phyloP scores from a whole-genome alignment of 805 yeast genomes.

The Candida oleophila region DNA sequence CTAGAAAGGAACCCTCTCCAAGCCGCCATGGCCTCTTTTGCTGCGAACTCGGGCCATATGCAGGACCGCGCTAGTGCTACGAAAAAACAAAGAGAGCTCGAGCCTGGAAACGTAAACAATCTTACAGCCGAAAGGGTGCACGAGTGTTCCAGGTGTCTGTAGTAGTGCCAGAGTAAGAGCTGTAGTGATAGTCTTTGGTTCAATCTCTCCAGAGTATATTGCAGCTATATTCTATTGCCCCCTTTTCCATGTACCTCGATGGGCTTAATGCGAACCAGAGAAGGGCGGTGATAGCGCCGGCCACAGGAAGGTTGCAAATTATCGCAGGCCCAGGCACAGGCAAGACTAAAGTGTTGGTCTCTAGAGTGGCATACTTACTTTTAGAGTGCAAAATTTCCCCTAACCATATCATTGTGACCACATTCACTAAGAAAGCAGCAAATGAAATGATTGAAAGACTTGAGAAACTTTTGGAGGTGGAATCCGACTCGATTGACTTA shows the following conservation, averaged over 20 bases:
- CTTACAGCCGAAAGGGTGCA: too few relatives aligned
- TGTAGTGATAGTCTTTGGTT: too few relatives aligned
- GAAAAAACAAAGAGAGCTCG: too few relatives aligned
- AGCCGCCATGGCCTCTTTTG: too few relatives aligned
- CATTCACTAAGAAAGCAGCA: conserved; percentile 93
- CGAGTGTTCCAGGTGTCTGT: too few relatives aligned
- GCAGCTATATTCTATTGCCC: background rate
- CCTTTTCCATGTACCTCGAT: conserved; percentile 6
- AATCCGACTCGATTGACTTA: conserved; percentile 24
- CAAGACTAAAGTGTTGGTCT: conserved; percentile 79
- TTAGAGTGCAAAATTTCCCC: conserved; percentile 54
- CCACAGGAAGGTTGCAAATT: conserved; percentile 43
- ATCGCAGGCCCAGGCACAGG: conserved; percentile 67
- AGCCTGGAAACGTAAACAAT: too few relatives aligned
- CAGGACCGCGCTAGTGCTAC: too few relatives aligned
- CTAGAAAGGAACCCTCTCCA: too few relatives aligned
- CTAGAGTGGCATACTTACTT: conserved; percentile 74
- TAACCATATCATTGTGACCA: conserved; percentile 70
- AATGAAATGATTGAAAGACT: conserved; percentile 76
- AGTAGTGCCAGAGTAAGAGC: too few relatives aligned
- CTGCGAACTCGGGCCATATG: too few relatives aligned
- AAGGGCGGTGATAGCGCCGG: conserved; percentile 43
- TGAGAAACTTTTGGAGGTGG: conserved; percentile 12
- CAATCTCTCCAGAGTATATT: background rate
- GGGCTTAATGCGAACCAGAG: conserved; percentile 41